Evolutionary conservation across 2,329 filamentous ascomycete species (phyloP), one percentile per base, ranked within the genome.

Genomic region (Dryadomyces quercivorus): DNA sequence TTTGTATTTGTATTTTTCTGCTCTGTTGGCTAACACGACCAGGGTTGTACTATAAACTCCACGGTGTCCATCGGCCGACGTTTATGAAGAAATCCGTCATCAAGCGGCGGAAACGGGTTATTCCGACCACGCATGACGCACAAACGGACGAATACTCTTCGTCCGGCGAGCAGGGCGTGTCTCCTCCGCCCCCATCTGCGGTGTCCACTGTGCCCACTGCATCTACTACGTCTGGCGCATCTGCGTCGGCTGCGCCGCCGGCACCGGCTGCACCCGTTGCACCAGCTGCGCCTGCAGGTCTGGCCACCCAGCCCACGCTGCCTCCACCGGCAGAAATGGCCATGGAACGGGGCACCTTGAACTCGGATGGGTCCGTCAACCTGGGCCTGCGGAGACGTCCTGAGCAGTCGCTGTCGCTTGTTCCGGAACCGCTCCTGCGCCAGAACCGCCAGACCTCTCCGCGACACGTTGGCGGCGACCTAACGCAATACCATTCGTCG

Each of bases 51-150:
- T 90, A 94, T 72, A 97, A 97, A 69, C 81, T 98, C 2, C 93
- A 98, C 66, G 91, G 91, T 54, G 84, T 90, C 34, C 92, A 96
- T 68, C 81, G 93, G 45, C 93, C 93, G 0, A 88, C 93, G 5
- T 89, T 89, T n/a, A 97, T 98, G 93, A 98, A 97, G 70, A 97
- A 96, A 69, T 86, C 89, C 3, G 87, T 95, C 26, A 98, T 98
- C 67, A 97, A 98, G 70, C 82, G 93, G 58, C 80, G 93, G 57
- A 97, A 97, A 75, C 84, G 93, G 56, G 90, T 97, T 6, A 91
- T 97, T 46, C 91, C 92, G 18, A 89, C 87, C 18, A 73, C 81
- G 26, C 72, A 77, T 50, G 76, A 68, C 2, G 61, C 61, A 1
- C 70, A 71, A 52, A 67, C 69, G 20, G 69, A 72, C 53, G 65